These are phyloP conservation scores for Symbiodinium pilosum DNA, from an alignment of 73 alveolate species.

Conservation along the genomic window DNA sequence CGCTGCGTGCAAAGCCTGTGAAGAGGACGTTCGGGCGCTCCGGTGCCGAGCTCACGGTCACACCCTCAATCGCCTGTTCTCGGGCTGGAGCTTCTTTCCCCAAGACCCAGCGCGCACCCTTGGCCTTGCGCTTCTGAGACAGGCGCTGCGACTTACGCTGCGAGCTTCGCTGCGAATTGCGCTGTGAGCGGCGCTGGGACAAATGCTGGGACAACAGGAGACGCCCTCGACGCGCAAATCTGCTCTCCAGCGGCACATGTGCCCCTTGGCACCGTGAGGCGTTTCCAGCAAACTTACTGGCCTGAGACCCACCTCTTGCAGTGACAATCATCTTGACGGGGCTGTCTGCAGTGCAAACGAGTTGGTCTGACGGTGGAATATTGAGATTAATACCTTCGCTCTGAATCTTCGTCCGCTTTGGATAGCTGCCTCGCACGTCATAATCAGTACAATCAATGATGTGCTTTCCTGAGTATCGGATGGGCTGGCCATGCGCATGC, in stretches of 20 bases:
- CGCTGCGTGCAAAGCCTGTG: slow-evolving; percentile 67
- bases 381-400: too few species aligned
- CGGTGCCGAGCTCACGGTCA: not conserved
- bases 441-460: not conserved
- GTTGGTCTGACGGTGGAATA: too few species aligned
- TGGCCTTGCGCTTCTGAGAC: too few species aligned
- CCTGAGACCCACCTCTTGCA: too few species aligned
- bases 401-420: too few species aligned
- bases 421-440: not conserved
- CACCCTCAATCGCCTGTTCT: not conserved
- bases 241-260: too few species aligned
- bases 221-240: not conserved
- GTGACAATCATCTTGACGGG: too few species aligned
- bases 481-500: not conserved
- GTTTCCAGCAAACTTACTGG: too few species aligned
- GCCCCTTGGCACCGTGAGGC: too few species aligned
- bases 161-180: not conserved
- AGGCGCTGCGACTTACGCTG: not conserved
- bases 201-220: not conserved
- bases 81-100: not conserved
- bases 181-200: not conserved
- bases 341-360: too few species aligned
- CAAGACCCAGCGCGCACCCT: not conserved
- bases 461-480: not conserved
- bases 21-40: slow-evolving; percentile 62